A percentile compares a stretch with the other conserved stretches of the same genome.
Conservation (phyloP, 208 protist genomes). For the Crithidia thermophila region DNA sequence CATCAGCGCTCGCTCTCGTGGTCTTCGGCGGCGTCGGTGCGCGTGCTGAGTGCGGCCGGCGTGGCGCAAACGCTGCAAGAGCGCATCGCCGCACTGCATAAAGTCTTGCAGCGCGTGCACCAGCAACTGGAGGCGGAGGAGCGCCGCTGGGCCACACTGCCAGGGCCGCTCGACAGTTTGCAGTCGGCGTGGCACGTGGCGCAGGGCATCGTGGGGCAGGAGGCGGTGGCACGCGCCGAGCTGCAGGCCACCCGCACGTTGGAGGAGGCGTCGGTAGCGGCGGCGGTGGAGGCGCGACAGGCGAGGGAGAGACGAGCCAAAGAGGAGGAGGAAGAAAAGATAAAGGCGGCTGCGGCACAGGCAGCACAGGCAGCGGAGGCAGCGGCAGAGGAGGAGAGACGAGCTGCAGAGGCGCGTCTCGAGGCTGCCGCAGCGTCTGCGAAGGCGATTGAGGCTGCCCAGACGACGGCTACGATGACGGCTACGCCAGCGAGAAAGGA, state of each 20-base stretch:
- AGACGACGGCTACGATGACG: no score
- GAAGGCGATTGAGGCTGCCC: no score
- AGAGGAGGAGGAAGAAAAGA: background rate
- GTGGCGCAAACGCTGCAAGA: conserved; percentile 11
- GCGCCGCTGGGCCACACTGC: conserved; percentile 24
- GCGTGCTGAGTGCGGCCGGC: background rate
- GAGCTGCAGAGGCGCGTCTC: no score
- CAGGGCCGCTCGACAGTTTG: conserved; percentile 1
- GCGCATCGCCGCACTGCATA: background rate
- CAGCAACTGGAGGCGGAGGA: conserved; percentile 12
- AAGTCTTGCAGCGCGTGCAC: background rate
- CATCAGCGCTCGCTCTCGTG: background rate
- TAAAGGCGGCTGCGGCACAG: background rate
- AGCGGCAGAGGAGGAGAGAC: background rate
- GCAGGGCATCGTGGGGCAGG: conserved; percentile 7
- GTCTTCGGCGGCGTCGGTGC: background rate
- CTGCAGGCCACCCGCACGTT: background rate
- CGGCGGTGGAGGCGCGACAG: background rate
- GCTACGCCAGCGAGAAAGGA: no score
- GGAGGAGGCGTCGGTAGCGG: background rate
- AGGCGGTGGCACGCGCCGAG: conserved; percentile 7
- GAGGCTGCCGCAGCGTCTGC: no score
- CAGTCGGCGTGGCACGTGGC: background rate
- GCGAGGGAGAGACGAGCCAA: background rate
- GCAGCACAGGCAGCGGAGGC: background rate